These are phyloP conservation scores for Populus tremula DNA, from an alignment of 345 rosid species.

Conservation along the genomic window DNA sequence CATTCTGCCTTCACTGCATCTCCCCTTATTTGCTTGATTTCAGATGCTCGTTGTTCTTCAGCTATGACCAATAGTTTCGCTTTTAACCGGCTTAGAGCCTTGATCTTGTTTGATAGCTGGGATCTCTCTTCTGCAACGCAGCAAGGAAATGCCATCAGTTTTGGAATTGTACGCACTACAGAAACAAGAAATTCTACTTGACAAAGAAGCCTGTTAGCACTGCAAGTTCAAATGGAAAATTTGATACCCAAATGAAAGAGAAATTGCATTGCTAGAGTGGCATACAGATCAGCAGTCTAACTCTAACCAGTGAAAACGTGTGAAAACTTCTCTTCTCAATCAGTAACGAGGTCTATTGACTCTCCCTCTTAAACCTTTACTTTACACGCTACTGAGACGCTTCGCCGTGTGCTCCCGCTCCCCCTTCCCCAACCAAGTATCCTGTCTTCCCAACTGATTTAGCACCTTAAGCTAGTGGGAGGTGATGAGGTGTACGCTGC, in stretches of 20 bases:
- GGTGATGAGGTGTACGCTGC: too few relatives aligned
- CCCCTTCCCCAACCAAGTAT: too few relatives aligned
- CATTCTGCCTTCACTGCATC: slow-evolving; percentile 95
- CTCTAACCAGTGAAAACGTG: too few relatives aligned
- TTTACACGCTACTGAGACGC: too few relatives aligned
- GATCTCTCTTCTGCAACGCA: slow-evolving; percentile 74
- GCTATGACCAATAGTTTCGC: slow-evolving; percentile 88
- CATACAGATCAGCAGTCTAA: too few relatives aligned
- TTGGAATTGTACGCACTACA: not conserved
- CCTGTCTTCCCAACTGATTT: too few relatives aligned
- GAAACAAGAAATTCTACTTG: not conserved
- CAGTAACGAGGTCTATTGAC: too few relatives aligned
- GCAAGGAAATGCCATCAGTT: not conserved
- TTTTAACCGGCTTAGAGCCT: slow-evolving; percentile 75
- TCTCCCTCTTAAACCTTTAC: too few relatives aligned
- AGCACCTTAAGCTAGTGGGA: too few relatives aligned
- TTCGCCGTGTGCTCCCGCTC: too few relatives aligned
- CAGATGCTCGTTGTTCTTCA: slow-evolving; percentile 84
- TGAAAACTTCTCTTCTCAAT: too few relatives aligned
- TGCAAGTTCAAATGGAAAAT: not conserved
- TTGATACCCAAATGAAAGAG: not conserved
- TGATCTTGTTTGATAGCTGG: slow-evolving; percentile 80
- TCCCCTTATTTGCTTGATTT: slow-evolving; percentile 89
- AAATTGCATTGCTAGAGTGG: too few relatives aligned
- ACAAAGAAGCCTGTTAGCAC: not conserved